Conservation (phyloP, 163 green algal species). For the Trebouxia gelatinosa region DNA sequence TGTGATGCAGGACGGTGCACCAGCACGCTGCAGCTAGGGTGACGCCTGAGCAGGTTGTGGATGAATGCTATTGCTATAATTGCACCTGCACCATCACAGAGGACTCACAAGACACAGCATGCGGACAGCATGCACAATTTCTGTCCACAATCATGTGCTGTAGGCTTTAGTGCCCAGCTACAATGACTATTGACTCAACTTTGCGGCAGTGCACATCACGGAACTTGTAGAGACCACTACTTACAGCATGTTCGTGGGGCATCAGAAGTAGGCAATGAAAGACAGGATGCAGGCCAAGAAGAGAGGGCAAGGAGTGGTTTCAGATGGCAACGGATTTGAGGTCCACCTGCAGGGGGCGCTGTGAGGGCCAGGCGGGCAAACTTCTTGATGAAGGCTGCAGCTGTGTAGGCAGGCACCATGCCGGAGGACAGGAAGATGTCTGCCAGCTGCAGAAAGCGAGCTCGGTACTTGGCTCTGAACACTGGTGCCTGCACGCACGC, state of each 20-base stretch:
- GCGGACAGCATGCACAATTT: too few species aligned
- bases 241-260: too few species aligned
- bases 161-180: too few species aligned
- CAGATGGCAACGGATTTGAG: too few species aligned
- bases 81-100: conserved; percentile 40
- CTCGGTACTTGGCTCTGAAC: conserved; percentile 51
- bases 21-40: conserved; percentile 82
- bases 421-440: conserved; percentile 90
- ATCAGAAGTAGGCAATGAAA: conserved; percentile 8
- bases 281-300: not conserved
- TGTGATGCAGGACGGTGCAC: too few species aligned
- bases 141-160: too few species aligned
- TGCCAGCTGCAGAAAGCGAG: conserved; percentile 75
- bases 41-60: conserved; percentile 93
- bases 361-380: conserved; percentile 81
- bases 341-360: conserved; percentile 61
- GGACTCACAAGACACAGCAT: not conserved
- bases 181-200: too few species aligned
- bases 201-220: too few species aligned
- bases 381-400: conserved; percentile 90
- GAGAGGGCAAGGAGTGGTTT: too few species aligned
- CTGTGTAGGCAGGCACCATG: conserved; percentile 93
- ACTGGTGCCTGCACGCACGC: conserved; percentile 20
- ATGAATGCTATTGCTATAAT: conserved; percentile 78
- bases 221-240: too few species aligned